Evolutionary conservation across 371 early-diverging fungal species (phyloP), one percentile per base, ranked within the genome.

Genomic region (Coemansia sp.): DNA sequence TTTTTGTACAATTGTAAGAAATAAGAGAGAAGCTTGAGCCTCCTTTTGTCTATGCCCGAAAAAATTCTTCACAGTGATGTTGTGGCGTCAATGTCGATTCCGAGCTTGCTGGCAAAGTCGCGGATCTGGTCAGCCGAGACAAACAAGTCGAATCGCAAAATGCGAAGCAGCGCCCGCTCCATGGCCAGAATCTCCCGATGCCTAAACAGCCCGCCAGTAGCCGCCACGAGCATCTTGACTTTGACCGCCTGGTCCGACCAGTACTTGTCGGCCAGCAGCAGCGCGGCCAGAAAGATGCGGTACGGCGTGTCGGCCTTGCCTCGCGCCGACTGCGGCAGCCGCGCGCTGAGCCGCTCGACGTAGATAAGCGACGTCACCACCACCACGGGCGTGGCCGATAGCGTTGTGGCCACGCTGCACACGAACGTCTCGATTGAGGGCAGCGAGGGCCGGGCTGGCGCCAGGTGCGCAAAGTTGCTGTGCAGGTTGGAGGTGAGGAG

Each of bases 231-330:
- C 49, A 79, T 76, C 52, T 82, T 84, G 53, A 85, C 85, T 5
- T 79, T 77, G 43, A 88, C 79, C 12, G 83, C 76, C 4, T 81
- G 77, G 50, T 87, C 85, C 57, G 88, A 68, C 65, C 66, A 63
- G 56, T 58, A 72, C 63, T 84, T 90, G 48, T 85, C 85, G 3
- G 89, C 89, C 2, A 86, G 82, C 39, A 90, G 69, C 49, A 89
- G 77, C 5, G 91, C 86, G 0, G 88, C 88, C 40, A 90, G 61
- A 60, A 90, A 89, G 39, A 90, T 82, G 48, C 86, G 82, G 68
- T 88, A 87, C n/a, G 89, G 89, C 16, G 91, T 88, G 62, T 88
- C 91, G 12, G 82, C 77, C 55, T 86, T 84, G 14, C 89, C 89
- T 42, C 85, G 83, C 43, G 91, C 89, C 63, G 82, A 80, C 33